phyloP scores from a whole-genome alignment of 2,329 filamentous ascomycete genomes.

The Nigrospora sphaerica region DNA sequence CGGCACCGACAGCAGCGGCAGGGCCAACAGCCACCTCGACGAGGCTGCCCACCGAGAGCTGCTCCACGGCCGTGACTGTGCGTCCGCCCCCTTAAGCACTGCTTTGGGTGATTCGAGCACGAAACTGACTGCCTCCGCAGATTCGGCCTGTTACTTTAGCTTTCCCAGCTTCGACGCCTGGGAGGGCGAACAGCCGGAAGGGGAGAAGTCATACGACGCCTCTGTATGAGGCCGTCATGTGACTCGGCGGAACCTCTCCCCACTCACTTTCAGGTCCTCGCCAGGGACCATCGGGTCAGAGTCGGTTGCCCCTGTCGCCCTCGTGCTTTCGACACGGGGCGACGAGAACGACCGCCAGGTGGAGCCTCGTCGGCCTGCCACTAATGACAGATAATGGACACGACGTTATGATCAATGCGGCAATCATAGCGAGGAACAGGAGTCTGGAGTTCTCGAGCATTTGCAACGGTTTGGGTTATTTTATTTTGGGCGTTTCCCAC shows the following conservation, averaged over 20 bases:
- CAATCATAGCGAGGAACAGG: not conserved
- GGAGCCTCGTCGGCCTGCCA: not conserved
- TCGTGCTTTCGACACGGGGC: no score
- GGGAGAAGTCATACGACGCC: conserved; percentile 25
- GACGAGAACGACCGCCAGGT: no score
- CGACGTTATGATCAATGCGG: not conserved
- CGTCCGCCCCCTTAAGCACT: conserved; percentile 4
- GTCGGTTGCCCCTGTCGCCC: no score
- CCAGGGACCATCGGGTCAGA: no score
- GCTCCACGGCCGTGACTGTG: conserved; percentile 13
- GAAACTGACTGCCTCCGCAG: conserved; percentile 14
- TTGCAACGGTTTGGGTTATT: not conserved
- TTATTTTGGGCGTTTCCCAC: not conserved
- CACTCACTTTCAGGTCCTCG: no score
- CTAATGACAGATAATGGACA: not conserved
- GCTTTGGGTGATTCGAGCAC: not conserved
- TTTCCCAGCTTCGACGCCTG: conserved; percentile 69
- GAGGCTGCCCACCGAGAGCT: conserved; percentile 11
- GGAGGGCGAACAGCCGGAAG: conserved; percentile 37
- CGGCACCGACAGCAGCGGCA: conserved; percentile 20
- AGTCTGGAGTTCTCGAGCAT: not conserved
- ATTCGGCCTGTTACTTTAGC: conserved; percentile 57
- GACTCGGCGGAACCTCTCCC: not conserved
- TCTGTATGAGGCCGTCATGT: conserved; percentile 10
- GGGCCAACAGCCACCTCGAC: conserved; percentile 10